A percentile compares a stretch with the other conserved stretches of the same genome.
These are phyloP conservation scores for Cenchrus americanus DNA, from an alignment of 176 grass and related monocot genomes.

Conservation along the genomic window DNA sequence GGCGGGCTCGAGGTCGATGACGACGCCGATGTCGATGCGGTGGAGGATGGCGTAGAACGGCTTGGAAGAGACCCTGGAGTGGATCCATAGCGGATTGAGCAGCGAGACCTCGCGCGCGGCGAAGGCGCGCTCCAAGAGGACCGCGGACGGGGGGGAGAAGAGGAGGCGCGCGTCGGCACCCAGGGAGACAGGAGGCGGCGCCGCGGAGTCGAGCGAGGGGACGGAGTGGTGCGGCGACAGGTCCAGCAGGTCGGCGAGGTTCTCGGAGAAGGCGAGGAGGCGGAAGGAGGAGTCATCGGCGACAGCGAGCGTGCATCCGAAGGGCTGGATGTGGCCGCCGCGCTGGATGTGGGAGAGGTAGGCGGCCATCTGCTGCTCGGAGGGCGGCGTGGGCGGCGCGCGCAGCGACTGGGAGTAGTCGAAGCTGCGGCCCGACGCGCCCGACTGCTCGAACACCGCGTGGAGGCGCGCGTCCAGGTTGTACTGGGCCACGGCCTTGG, in stretches of 20 bases:
- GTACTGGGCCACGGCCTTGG: constrained; percentile 96
- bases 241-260: constrained; percentile 85
- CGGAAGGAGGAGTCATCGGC: constrained; percentile 83
- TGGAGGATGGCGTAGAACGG: constrained; percentile 96
- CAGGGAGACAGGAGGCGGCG: constrained; percentile 51
- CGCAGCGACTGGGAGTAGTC: constrained; percentile 91
- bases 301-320: constrained; percentile 83
- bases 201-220: constrained; percentile 67
- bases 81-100: constrained; percentile 91
- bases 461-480: constrained; percentile 89
- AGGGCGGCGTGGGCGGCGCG: constrained; percentile 57
- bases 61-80: constrained; percentile 76
- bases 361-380: constrained; percentile 92
- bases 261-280: constrained; percentile 88
- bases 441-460: constrained; percentile 92
- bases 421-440: constrained; percentile 84
- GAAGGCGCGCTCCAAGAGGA: constrained; percentile 72
- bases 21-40: constrained; percentile 88
- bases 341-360: constrained; percentile 97
- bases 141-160: constrained; percentile 61
- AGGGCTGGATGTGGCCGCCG: constrained; percentile 92
- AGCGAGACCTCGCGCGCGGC: constrained; percentile 85
- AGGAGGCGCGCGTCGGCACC: constrained; percentile 83
- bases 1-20: constrained; percentile 85
- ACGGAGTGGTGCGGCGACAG: constrained; percentile 86